Evolutionary conservation across 805 yeast species (phyloP).

Genomic region (Candida koratica): DNA sequence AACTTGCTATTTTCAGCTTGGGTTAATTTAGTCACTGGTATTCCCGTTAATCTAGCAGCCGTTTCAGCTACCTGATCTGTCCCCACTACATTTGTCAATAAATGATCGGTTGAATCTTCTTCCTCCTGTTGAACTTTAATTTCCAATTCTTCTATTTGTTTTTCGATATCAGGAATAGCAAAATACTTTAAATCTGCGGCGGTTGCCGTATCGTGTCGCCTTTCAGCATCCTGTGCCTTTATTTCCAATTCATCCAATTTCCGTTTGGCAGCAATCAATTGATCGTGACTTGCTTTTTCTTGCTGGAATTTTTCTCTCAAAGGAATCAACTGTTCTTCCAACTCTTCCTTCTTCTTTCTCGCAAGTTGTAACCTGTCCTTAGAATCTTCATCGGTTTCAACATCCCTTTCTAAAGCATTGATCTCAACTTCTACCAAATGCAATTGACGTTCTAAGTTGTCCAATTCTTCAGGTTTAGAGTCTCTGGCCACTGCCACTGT

Average conservation of each 20-base stretch:
- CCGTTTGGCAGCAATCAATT: constrained; percentile 82
- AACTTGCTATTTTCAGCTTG: constrained; percentile 94
- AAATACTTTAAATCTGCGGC: constrained; percentile 96
- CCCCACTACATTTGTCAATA: constrained; percentile 88
- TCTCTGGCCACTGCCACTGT: constrained; percentile 97
- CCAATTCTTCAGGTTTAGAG: constrained; percentile 95
- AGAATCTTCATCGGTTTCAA: constrained; percentile 76
- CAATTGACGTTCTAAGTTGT: constrained; percentile 86
- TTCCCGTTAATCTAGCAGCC: constrained; percentile 94
- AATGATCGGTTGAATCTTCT: constrained; percentile 52
- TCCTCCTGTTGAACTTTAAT: constrained; percentile 73
- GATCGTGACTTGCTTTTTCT: constrained; percentile 89
- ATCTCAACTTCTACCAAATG: constrained; percentile 93
- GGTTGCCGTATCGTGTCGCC: constrained; percentile 90
- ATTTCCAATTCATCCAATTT: constrained; percentile 87
- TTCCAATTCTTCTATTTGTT: constrained; percentile 73
- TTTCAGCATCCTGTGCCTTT: constrained; percentile 94
- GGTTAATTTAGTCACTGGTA: constrained; percentile 89
- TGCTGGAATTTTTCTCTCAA: constrained; percentile 78
- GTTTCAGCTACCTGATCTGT: constrained; percentile 93
- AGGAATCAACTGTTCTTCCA: constrained; percentile 83
- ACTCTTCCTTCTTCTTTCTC: constrained; percentile 68
- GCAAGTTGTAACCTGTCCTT: constrained; percentile 83
- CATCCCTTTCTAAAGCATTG: constrained; percentile 94
- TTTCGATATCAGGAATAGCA: constrained; percentile 90